Evolutionary conservation across 257 asterid species (phyloP), one percentile per base, ranked within the genome.

Genomic region (Solanum clarkiae): DNA sequence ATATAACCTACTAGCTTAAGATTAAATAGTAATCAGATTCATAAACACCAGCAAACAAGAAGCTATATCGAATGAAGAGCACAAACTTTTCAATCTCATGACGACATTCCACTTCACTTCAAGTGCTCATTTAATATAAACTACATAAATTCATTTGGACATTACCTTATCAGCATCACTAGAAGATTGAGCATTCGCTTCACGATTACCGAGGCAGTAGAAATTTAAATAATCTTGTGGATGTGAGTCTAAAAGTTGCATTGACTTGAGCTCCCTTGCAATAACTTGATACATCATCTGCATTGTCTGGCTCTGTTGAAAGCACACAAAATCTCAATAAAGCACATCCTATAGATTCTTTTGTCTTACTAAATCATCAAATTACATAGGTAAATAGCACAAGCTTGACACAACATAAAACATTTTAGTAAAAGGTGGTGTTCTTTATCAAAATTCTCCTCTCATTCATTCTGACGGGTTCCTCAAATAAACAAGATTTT

Each of bases 151-250:
- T 26, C 80, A 49, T 60, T 72, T 75, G 56, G 88, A 29, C 80
- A 51, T 65, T 89, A 95, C 98, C 98, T 94, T 94, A 63, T 91
- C 93, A 74, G 93, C 47, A 88, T 88, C 92, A 80, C 87, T 93
- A 82, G 88, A 56, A 69, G 49, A 84, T 86, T 91, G 90, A 80
- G 85, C 83, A 81, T 88, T 80, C 63, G 86, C 89, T 88, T 94
- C 99, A 36, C 99, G 92, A 16, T 93, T 94, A 80, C 97, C 98
- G 88, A 95, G 98, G 88, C 98, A 93, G 88, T 89, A 95, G 89
- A 95, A 95, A 88, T 93, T 95, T 89, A 95, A 90, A 86, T 93
- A 95, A 89, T 95, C 99, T 63, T 57, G 87, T 79, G 98, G 98
- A 87, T 92, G 94, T 54, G 96, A 36, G 87, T 93, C 90, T 82